Evolutionary conservation across 2,329 filamentous ascomycete species (phyloP).

Genomic region (Trichoderma afroharzianum): DNA sequence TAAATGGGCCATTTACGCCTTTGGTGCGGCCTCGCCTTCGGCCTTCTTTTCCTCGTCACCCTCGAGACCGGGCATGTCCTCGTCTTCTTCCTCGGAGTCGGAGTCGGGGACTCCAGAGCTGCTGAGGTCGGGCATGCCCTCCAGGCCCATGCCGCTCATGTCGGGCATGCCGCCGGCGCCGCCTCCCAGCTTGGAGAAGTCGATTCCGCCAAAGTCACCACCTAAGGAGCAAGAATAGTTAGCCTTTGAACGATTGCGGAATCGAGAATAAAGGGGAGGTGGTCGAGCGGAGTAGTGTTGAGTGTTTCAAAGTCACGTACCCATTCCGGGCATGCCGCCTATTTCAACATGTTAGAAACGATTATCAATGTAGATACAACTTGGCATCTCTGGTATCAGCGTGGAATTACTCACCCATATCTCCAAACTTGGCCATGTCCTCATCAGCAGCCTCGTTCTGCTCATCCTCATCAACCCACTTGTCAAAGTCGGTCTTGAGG

Average conservation of each 20-base stretch:
- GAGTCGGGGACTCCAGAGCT: slow-evolving; percentile 45
- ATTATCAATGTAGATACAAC: not conserved
- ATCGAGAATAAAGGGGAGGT: not conserved
- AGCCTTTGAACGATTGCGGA: not conserved
- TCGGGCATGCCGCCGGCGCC: slow-evolving; percentile 39
- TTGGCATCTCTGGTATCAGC: not conserved
- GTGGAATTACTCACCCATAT: slow-evolving; percentile 53
- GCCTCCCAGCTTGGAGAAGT: slow-evolving; percentile 86
- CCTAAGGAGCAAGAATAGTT: slow-evolving; percentile 17
- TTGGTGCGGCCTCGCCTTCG: slow-evolving; percentile 41
- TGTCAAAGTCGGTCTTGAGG: slow-evolving; percentile 98
- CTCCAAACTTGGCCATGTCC: slow-evolving; percentile 66
- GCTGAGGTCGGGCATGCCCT: slow-evolving; percentile 59
- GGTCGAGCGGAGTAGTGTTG: not conserved
- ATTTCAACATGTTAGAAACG: slow-evolving; percentile 13
- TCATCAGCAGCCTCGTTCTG: slow-evolving; percentile 87
- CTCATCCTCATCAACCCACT: slow-evolving; percentile 99
- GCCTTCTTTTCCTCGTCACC: slow-evolving; percentile 45
- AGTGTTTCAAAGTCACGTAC: slow-evolving; percentile 32
- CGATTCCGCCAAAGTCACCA: slow-evolving; percentile 79
- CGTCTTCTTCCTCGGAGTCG: slow-evolving; percentile 59
- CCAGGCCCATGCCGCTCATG: slow-evolving; percentile 42
- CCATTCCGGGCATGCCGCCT: slow-evolving; percentile 56
- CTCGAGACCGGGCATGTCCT: slow-evolving; percentile 83
- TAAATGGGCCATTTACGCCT: slow-evolving; percentile 28